Conservation (phyloP, 2,329 filamentous ascomycete genomes). For the Sarocladium kiliense region DNA sequence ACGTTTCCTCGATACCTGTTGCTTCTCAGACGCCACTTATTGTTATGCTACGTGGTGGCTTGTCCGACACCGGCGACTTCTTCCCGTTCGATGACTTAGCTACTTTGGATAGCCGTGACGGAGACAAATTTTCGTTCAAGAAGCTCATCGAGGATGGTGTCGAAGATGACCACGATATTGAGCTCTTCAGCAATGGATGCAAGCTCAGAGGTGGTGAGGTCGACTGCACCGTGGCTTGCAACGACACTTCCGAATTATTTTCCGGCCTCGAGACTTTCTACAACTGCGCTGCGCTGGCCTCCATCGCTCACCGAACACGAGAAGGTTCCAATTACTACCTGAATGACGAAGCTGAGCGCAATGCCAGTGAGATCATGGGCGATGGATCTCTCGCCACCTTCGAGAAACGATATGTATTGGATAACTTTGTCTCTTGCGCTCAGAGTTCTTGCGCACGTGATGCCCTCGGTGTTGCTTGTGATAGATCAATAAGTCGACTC, state of each 20-base stretch:
- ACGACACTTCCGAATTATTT: constrained; percentile 23
- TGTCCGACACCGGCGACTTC: constrained; percentile 29
- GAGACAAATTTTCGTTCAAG: constrained; percentile 25
- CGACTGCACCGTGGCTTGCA: constrained; percentile 29
- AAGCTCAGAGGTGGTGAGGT: constrained; percentile 17
- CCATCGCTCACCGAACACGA: constrained; percentile 27
- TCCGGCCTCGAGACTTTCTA: constrained; percentile 32
- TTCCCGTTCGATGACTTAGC: constrained; percentile 32
- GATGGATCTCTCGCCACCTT: constrained; percentile 24
- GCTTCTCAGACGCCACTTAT: constrained; percentile 21
- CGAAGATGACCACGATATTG: constrained; percentile 25
- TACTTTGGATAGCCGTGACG: constrained; percentile 19
- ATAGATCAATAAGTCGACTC: constrained; percentile 21
- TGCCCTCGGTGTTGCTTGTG: constrained; percentile 25
- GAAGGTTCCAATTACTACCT: constrained; percentile 24
- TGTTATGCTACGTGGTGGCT: constrained; percentile 22
- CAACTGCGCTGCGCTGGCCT: constrained; percentile 31
- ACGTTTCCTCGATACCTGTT: constrained; percentile 5
- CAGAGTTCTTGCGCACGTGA: constrained; percentile 29
- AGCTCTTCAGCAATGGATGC: constrained; percentile 28
- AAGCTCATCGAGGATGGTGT: constrained; percentile 28
- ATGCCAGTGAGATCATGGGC: constrained; percentile 31
- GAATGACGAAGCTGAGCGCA: constrained; percentile 27
- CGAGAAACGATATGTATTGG: constrained; percentile 23
- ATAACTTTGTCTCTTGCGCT: constrained; percentile 27